Conservation (phyloP, 2,329 filamentous ascomycete species). For the Pseudopithomyces chartarum region DNA sequence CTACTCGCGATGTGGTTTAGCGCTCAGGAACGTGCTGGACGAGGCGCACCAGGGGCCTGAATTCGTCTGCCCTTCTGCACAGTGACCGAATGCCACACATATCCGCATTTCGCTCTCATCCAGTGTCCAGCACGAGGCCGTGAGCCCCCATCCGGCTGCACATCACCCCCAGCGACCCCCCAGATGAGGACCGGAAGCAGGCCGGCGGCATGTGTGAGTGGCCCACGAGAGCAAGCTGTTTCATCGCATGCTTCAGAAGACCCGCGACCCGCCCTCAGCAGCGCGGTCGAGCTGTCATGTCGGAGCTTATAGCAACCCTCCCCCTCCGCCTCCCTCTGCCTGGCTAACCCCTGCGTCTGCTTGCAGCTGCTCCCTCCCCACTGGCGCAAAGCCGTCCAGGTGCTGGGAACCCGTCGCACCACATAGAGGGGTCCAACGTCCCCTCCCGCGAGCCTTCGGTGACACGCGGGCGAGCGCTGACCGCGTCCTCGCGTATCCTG, state of each 20-base stretch:
- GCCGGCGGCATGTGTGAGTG: conserved; percentile 46
- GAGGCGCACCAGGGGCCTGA: conserved; percentile 22
- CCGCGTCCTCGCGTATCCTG: conserved; percentile 47
- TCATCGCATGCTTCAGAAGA: conserved; percentile 15
- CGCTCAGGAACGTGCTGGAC: conserved; percentile 26
- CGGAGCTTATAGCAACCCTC: conserved; percentile 27
- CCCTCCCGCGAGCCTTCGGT: conserved; percentile 50
- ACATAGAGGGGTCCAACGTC: conserved; percentile 36
- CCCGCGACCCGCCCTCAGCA: conserved; percentile 11
- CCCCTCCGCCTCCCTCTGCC: conserved; percentile 13
- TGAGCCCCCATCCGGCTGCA: conserved; percentile 24
- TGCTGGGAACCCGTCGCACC: conserved; percentile 46
- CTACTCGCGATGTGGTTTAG: conserved; percentile 28
- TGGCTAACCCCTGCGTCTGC: conserved; percentile 38
- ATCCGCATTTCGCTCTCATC: conserved; percentile 7
- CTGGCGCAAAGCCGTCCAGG: conserved; percentile 46
- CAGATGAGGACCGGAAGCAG: conserved; percentile 41
- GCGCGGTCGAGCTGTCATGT: conserved; percentile 12
- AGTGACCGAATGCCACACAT: conserved; percentile 19
- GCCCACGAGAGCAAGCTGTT: conserved; percentile 10
- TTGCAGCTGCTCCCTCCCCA: conserved; percentile 46
- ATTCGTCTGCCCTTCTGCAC: conserved; percentile 10
- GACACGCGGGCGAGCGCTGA: conserved; percentile 53
- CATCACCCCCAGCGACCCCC: conserved; percentile 19
- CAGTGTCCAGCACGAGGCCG: conserved; percentile 11